Conservation (phyloP, 2,329 filamentous ascomycete species). For the Fusarium ramigenum region DNA sequence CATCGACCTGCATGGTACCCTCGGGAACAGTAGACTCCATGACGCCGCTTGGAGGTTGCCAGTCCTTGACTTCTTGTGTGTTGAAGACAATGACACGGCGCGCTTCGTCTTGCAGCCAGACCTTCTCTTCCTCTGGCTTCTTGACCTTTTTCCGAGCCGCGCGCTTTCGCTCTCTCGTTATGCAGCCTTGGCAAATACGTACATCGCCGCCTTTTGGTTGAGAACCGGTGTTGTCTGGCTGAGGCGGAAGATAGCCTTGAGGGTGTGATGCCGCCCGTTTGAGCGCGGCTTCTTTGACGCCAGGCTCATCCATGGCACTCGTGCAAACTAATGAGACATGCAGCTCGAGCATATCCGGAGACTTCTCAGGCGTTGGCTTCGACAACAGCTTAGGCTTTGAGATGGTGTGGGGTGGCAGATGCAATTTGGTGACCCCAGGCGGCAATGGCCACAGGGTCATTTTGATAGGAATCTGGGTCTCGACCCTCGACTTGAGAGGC, state of each 20-base stretch:
- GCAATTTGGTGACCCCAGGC: constrained; percentile 78
- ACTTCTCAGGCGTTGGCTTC: constrained; percentile 72
- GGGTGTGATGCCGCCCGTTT: constrained; percentile 57
- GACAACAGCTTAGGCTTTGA: constrained; percentile 92
- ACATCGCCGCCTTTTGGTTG: constrained; percentile 93
- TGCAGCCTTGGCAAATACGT: constrained; percentile 90
- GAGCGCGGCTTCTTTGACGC: constrained; percentile 74
- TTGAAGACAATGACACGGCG: constrained; percentile 92
- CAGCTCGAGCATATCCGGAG: constrained; percentile 80
- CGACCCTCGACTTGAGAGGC: constrained; percentile 86
- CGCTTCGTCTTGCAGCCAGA: constrained; percentile 83
- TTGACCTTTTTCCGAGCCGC: constrained; percentile 93
- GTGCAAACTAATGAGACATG: constrained; percentile 88
- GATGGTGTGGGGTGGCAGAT: constrained; percentile 89
- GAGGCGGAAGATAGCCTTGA: constrained; percentile 49
- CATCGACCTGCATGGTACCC: constrained; percentile 79
- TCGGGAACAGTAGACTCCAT: constrained; percentile 57
- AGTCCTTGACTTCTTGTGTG: constrained; percentile 85
- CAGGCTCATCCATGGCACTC: constrained; percentile 83
- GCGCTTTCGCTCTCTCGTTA: constrained; percentile 88
- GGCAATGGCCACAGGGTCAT: constrained; percentile 82
- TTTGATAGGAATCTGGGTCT: constrained; percentile 93
- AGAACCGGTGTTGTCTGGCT: constrained; percentile 71
- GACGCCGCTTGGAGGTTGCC: constrained; percentile 70
- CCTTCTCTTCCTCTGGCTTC: constrained; percentile 89